A percentile compares a stretch with the other conserved stretches of the same genome.
Conservation (phyloP, 2,329 filamentous ascomycete species). For the Scolecobasidium constrictum region DNA sequence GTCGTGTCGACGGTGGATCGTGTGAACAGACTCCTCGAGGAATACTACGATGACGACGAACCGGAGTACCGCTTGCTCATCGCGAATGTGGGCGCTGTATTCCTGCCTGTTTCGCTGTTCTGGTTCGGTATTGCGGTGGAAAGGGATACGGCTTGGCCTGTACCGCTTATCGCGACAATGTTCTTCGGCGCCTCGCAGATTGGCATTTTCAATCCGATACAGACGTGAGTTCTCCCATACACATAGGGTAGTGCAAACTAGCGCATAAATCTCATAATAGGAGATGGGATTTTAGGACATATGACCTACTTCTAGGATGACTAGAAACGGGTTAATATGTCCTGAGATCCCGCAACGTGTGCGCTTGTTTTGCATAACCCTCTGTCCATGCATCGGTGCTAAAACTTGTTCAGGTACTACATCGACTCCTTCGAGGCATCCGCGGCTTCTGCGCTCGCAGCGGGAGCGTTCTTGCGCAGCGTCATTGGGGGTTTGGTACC, state of each 20-base stretch:
- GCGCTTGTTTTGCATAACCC: too few relatives aligned
- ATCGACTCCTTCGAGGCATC: background rate
- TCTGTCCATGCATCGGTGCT: too few relatives aligned
- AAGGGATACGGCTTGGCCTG: slow-evolving; percentile 27
- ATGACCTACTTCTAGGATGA: too few relatives aligned
- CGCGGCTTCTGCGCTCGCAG: background rate
- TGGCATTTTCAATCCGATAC: background rate
- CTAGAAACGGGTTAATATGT: too few relatives aligned
- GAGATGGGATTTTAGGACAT: too few relatives aligned
- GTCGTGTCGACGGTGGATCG: background rate
- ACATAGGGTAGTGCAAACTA: too few relatives aligned
- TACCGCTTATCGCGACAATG: slow-evolving; percentile 34
- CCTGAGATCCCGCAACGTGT: too few relatives aligned
- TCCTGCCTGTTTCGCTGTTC: slow-evolving; percentile 33
- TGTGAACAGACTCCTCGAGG: background rate
- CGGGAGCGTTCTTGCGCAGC: background rate
- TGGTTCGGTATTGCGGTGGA: slow-evolving; percentile 34
- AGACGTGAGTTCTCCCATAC: too few relatives aligned
- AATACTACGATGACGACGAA: background rate
- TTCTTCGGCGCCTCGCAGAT: background rate
- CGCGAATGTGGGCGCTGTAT: slow-evolving; percentile 32
- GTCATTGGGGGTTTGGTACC: slow-evolving; percentile 23
- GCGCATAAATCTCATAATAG: too few relatives aligned
- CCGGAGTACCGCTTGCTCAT: slow-evolving; percentile 19
- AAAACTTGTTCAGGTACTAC: too few relatives aligned